Evolutionary conservation across 345 rosid genomes (phyloP).

Genomic region (Eucalyptus melliodora): DNA sequence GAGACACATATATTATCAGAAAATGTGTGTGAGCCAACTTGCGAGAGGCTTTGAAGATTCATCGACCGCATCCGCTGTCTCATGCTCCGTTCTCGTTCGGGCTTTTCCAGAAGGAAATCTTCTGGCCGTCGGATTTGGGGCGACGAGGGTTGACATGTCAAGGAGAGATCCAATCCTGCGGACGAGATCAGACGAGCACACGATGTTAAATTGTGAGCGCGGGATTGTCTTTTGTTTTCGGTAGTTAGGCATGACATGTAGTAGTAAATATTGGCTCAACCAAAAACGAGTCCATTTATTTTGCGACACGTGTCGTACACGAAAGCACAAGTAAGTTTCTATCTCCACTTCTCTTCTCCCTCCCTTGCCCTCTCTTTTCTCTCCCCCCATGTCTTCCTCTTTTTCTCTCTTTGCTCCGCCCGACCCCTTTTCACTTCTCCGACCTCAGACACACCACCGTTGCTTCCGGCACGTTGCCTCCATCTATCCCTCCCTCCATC

Average conservation of each 20-base stretch:
- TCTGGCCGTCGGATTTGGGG: background rate
- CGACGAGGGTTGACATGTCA: background rate
- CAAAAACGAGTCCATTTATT: too few relatives aligned
- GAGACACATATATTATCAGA: background rate
- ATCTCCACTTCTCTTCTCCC: too few relatives aligned
- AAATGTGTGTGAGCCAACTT: background rate
- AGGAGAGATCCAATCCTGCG: background rate
- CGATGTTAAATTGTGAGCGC: background rate
- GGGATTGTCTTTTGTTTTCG: background rate
- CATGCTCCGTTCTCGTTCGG: background rate
- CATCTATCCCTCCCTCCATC: too few relatives aligned
- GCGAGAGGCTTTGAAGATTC: background rate
- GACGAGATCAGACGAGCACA: background rate
- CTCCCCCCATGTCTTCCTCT: too few relatives aligned
- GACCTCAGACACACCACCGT: too few relatives aligned
- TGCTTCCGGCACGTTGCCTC: too few relatives aligned
- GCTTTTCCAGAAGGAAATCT: background rate
- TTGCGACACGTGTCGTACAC: too few relatives aligned
- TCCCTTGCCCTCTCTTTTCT: too few relatives aligned
- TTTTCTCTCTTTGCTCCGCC: too few relatives aligned
- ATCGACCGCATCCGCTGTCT: background rate
- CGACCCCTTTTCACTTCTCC: too few relatives aligned
- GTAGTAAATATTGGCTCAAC: too few relatives aligned
- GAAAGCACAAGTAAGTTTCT: too few relatives aligned
- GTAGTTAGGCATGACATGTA: background rate